These are phyloP conservation scores for Dioscorea zingiberensis DNA, from an alignment of 106 monocot species.

Conservation along the genomic window DNA sequence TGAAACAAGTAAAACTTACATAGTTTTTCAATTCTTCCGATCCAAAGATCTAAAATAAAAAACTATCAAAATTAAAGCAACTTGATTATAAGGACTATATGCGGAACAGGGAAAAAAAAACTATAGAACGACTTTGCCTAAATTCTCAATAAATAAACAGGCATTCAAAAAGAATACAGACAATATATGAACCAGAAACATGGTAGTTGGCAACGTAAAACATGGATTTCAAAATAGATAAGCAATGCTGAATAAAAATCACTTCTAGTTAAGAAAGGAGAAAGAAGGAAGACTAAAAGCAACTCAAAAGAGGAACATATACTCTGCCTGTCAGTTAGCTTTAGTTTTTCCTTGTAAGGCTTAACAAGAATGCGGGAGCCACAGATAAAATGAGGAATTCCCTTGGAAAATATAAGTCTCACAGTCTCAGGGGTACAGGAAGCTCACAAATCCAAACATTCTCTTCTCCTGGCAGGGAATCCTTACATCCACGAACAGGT, in stretches of 20 bases:
- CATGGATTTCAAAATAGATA: background rate
- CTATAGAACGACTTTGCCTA: too few species aligned
- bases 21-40: too few species aligned
- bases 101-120: too few species aligned
- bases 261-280: background rate
- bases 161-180: too few species aligned
- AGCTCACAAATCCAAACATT: constrained; percentile 97
- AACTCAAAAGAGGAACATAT: background rate
- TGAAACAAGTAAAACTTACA: too few species aligned
- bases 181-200: background rate
- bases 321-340: constrained; percentile 40
- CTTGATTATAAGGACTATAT: too few species aligned
- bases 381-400: constrained; percentile 65
- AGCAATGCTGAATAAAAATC: background rate
- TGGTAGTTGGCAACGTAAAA: background rate
- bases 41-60: too few species aligned
- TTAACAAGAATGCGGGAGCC: constrained; percentile 74
- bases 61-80: too few species aligned
- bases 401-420: constrained; percentile 34
- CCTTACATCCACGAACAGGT: constrained; percentile 70
- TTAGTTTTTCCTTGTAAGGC: constrained; percentile 70
- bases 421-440: constrained; percentile 59
- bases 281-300: background rate
- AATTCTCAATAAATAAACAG: too few species aligned
- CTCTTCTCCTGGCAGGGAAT: constrained; percentile 68